Evolutionary conservation across 192 early-diverging fungal genomes (phyloP).

Genomic region (Coemansia sp.): DNA sequence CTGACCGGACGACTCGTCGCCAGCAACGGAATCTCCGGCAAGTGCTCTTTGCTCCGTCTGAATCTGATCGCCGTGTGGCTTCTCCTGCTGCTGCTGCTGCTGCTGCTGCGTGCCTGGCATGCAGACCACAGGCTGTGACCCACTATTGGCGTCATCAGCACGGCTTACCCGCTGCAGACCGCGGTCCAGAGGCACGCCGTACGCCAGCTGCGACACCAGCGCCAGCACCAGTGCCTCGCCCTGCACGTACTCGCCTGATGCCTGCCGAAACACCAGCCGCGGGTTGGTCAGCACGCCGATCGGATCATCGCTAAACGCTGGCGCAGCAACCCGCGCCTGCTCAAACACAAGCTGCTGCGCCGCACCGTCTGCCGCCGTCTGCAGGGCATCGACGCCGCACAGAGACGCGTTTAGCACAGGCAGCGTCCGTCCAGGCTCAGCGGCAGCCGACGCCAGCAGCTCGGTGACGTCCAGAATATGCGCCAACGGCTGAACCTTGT

Average conservation of each 20-base stretch:
- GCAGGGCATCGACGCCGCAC: slow-evolving; percentile 39
- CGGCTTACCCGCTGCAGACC: neutral
- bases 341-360: slow-evolving; percentile 21
- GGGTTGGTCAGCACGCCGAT: slow-evolving; percentile 29
- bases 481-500: neutral
- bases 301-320: slow-evolving; percentile 20
- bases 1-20: too few relatives aligned
- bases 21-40: neutral
- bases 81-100: too few relatives aligned
- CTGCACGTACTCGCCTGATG: slow-evolving; percentile 22
- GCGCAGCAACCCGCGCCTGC: slow-evolving; percentile 9
- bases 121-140: neutral
- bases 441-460: slow-evolving; percentile 6
- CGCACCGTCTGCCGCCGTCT: slow-evolving; percentile 1
- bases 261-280: slow-evolving; percentile 25
- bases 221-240: slow-evolving; percentile 35
- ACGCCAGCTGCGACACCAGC: slow-evolving; percentile 48
- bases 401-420: slow-evolving; percentile 27
- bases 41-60: neutral
- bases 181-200: slow-evolving; percentile 18
- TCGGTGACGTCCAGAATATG: slow-evolving; percentile 7
- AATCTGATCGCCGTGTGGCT: neutral
- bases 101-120: neutral
- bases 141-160: neutral
- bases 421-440: neutral